phyloP scores from a whole-genome alignment of 805 yeast genomes.

The Ogataea siamensis region DNA sequence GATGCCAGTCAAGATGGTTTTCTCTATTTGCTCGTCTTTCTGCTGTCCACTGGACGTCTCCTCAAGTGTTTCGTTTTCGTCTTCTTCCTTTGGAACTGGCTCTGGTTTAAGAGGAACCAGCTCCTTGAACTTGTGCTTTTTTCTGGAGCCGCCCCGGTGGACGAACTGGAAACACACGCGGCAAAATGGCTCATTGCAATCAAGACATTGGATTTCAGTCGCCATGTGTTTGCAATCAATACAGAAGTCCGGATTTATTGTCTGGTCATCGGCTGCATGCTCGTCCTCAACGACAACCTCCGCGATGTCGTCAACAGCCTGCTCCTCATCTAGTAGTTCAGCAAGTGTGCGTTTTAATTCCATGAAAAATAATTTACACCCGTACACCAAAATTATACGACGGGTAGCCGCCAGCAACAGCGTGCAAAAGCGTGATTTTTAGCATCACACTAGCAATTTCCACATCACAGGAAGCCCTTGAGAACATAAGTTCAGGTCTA shows the following conservation, averaged over 20 bases:
- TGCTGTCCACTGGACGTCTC: conserved; percentile 6
- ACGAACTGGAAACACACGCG: conserved; percentile 65
- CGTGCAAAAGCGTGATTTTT: no score
- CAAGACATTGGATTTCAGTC: conserved; percentile 55
- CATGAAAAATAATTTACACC: conserved; percentile 9
- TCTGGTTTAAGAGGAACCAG: conserved; percentile 22
- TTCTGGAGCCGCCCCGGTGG: conserved; percentile 67
- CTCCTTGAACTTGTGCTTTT: conserved; percentile 38
- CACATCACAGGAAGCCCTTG: no score
- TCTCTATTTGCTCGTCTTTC: conserved; percentile 16
- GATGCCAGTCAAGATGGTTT: conserved; percentile 36
- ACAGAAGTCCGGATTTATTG: conserved; percentile 45
- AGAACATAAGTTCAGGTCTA: no score
- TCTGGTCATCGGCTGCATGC: conserved; percentile 29
- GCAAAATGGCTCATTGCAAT: conserved; percentile 68
- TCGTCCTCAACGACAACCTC: conserved; percentile 2
- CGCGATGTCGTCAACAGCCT: conserved; percentile 25
- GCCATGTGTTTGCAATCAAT: conserved; percentile 76
- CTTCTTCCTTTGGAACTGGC: conserved; percentile 16
- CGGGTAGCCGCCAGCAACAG: not conserved
- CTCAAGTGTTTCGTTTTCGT: conserved; percentile 20
- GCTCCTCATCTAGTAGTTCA: conserved; percentile 13
- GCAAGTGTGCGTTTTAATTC: conserved; percentile 25
- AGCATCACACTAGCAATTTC: no score
- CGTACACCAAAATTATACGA: conserved; percentile 7